Conservation (phyloP, 2,329 filamentous ascomycete species). For the Trichoderma koningii region DNA sequence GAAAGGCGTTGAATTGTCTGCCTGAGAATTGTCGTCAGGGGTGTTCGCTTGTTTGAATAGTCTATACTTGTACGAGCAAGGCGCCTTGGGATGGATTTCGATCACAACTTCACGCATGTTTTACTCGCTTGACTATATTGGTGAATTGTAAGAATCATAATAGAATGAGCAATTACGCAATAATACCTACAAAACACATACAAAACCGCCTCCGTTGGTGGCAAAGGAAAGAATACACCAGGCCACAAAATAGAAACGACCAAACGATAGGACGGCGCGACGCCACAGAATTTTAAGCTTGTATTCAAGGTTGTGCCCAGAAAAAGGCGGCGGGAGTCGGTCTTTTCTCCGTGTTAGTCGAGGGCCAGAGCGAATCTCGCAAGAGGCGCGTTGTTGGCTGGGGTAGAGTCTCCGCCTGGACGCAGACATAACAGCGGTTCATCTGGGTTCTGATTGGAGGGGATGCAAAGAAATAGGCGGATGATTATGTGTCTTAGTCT, state of each 20-base stretch:
- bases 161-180: not conserved
- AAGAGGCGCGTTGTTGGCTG: too few relatives aligned
- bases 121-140: too few relatives aligned
- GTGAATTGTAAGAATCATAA: not conserved
- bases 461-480: not conserved
- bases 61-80: not conserved
- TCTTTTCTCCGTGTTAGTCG: too few relatives aligned
- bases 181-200: not conserved
- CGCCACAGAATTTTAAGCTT: conserved; percentile 15
- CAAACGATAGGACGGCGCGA: not conserved
- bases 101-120: not conserved
- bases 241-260: not conserved
- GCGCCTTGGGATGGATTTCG: not conserved
- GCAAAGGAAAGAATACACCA: not conserved
- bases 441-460: not conserved
- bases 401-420: too few relatives aligned
- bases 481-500: too few relatives aligned
- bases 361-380: too few relatives aligned
- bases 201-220: not conserved
- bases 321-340: not conserved
- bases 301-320: conserved; percentile 9
- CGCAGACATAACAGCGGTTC: too few relatives aligned
- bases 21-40: not conserved
- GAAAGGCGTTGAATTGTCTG: not conserved
- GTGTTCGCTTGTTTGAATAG: not conserved